Conservation (phyloP, 495 filamentous ascomycete genomes). For the Annulohypoxylon nitens region DNA sequence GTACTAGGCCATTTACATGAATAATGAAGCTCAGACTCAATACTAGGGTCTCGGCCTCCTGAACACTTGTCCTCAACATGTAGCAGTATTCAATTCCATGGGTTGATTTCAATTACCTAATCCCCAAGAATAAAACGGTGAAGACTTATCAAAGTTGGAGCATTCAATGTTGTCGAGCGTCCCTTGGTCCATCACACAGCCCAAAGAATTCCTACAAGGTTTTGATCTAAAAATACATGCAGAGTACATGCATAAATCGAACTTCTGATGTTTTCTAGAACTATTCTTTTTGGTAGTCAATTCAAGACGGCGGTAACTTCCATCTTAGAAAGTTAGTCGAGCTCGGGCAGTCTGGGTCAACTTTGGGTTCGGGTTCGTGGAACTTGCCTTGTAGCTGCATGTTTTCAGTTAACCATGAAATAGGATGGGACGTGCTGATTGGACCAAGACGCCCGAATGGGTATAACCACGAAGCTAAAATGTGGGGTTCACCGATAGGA, state of each 20-base stretch:
- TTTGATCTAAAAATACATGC: too few relatives aligned
- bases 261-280: too few relatives aligned
- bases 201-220: background rate
- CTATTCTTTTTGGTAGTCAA: background rate
- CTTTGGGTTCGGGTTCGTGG: background rate
- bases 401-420: background rate
- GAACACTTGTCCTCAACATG: background rate
- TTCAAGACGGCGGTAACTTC: background rate
- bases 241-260: too few relatives aligned
- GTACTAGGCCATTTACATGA: background rate
- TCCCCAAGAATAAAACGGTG: constrained; percentile 5
- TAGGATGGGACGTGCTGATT: constrained; percentile 3
- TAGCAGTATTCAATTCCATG: background rate
- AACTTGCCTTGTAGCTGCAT: background rate
- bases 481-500: constrained; percentile 40
- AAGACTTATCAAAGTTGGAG: background rate
- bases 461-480: constrained; percentile 8
- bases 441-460: constrained; percentile 23
- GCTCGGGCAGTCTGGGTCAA: background rate
- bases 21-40: background rate
- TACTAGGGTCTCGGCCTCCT: background rate
- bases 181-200: background rate
- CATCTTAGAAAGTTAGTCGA: background rate
- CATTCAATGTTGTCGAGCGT: background rate
- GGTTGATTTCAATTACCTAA: constrained; percentile 8